Base-by-base conservation (phyloP, 2,329 filamentous ascomycete genomes). In the Colletotrichum sp. region DNA sequence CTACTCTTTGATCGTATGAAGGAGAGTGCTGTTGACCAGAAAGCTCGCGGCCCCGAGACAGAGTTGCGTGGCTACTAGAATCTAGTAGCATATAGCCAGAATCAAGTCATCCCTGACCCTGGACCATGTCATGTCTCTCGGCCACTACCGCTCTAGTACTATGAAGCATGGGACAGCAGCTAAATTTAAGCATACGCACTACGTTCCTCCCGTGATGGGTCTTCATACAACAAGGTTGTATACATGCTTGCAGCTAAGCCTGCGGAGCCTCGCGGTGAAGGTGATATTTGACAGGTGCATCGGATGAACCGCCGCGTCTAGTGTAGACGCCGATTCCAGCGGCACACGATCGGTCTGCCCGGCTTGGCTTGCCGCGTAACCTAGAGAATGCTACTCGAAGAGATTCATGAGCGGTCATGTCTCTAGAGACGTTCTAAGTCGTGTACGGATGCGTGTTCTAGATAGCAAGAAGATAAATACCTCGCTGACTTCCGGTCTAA, bases 281-380 rank as follows among this genome's bases (percentile, higher is more conserved):
- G 55, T 58, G 15, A 58, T 52, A 58, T 28, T 58, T 58, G 55
- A 58, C 27, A 25, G 55, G 4, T 58, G 55, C 55, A 58, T 58
- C 55, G 55, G 55, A 58, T 58, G 55, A 28, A 58, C 55, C 55
- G 27, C 55, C 55, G 25, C 55, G 55, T 58, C 55, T 58, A 58
- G 55, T 58, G 55, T 58, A 58, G 55, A 58, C 25, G 55, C 55
- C 55, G 25, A 58, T 58, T 0, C 18, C 55, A 58, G 55, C 25
- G 55, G 55, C 27, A 58, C 25, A 10, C 55, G 55, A 58, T 58
- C 55, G 55, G 55, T 58, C 55, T 58, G 28, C 55, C 55, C 55
- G 55, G 27, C 55, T 58, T 28, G 22, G 55, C 55, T 58, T 58
- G 25, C 55, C 25, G 55, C 55, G 55, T 58, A 58, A 18, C 0